Conservation (phyloP, 2,329 filamentous ascomycete genomes). For the Calonectria honghensis region DNA sequence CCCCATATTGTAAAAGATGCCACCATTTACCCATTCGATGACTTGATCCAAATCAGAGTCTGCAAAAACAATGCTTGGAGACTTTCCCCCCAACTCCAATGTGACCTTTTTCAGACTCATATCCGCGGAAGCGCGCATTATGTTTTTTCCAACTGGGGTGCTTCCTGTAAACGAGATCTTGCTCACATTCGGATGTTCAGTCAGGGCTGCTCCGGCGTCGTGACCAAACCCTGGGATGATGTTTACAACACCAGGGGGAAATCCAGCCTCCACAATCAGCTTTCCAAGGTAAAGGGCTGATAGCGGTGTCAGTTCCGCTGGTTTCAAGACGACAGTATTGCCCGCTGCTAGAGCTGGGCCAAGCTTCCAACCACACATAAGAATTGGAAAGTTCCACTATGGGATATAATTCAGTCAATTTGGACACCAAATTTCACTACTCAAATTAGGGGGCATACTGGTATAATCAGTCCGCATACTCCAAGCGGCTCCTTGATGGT, state of each 20-base stretch:
- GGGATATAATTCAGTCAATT: too few species aligned
- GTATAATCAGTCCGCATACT: constrained; percentile 6
- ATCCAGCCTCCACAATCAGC: constrained; percentile 10
- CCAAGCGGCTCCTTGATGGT: neutral
- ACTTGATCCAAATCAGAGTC: constrained; percentile 3
- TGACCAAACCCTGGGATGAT: constrained; percentile 1
- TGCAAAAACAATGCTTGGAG: constrained; percentile 6
- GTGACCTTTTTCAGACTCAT: neutral
- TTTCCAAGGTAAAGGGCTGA: constrained; percentile 3
- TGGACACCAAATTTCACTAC: neutral
- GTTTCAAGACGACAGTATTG: constrained; percentile 1
- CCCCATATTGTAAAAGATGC: constrained; percentile 17
- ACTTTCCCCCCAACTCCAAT: constrained; percentile 6
- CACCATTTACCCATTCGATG: constrained; percentile 11
- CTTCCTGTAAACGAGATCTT: constrained; percentile 12
- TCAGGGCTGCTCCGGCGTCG: neutral
- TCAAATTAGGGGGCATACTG: neutral
- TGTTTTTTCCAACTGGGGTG: neutral
- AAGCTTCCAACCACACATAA: constrained; percentile 19
- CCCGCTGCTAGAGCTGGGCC: constrained; percentile 17
- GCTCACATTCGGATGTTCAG: neutral
- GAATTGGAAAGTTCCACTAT: constrained; percentile 18
- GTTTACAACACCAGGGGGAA: neutral
- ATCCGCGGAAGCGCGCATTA: neutral
- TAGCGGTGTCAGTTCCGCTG: neutral